Conservation (phyloP, 768 basidiomycete genomes). For the Suillus decipiens region DNA sequence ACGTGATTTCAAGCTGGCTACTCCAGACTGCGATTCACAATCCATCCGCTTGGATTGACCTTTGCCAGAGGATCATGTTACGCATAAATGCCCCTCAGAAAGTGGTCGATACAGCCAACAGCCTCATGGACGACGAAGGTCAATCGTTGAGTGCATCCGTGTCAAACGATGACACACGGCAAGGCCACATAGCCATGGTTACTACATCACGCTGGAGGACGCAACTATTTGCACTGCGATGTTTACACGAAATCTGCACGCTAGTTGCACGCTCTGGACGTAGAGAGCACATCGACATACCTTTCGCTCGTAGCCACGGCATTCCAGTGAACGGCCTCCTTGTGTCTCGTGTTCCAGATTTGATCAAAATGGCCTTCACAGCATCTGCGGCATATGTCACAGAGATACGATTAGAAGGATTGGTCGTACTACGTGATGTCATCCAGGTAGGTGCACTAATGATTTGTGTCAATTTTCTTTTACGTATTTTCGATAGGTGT, state of each 20-base stretch:
- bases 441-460: conserved; percentile 67
- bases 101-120: conserved; percentile 59
- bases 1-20: conserved; percentile 93
- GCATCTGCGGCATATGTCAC: conserved; percentile 96
- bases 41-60: conserved; percentile 97
- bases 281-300: conserved; percentile 82
- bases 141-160: conserved; percentile 79
- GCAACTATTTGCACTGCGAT: conserved; percentile 91
- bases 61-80: conserved; percentile 97
- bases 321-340: conserved; percentile 63
- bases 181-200: conserved; percentile 37
- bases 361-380: conserved; percentile 98
- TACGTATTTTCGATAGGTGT: conserved; percentile 57
- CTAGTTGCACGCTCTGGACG: conserved; percentile 73
- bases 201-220: conserved; percentile 91
- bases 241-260: conserved; percentile 85
- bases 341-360: conserved; percentile 83
- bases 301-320: conserved; percentile 63
- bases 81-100: conserved; percentile 86
- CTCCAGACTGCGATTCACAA: conserved; percentile 91
- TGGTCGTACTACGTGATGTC: conserved; percentile 87
- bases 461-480: neutral
- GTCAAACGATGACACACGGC: conserved; percentile 29
- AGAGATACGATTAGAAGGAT: conserved; percentile 89
- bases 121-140: conserved; percentile 85